Conservation (phyloP, 148 eudicot genomes). For the Talinum fruticosum region DNA sequence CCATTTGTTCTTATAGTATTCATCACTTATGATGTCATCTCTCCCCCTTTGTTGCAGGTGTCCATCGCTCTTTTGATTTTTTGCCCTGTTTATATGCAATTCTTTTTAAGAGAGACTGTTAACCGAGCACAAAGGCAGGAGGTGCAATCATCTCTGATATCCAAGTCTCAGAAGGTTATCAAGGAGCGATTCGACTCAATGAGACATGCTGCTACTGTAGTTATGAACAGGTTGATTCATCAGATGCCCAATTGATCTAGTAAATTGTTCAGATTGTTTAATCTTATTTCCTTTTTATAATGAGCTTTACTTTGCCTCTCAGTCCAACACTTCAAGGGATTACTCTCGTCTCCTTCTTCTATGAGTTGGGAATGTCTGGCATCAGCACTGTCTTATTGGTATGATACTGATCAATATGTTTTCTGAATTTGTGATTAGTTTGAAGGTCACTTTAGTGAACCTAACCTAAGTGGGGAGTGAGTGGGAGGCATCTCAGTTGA, state of each 20-base stretch:
- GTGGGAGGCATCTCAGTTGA: not conserved
- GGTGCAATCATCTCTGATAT: slow-evolving; percentile 27
- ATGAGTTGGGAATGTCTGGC: slow-evolving; percentile 76
- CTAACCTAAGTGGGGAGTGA: not conserved
- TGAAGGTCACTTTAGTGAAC: not conserved
- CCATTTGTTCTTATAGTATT: not conserved
- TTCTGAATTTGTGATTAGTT: not conserved
- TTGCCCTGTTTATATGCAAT: slow-evolving; percentile 63
- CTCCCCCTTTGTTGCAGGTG: slow-evolving; percentile 38
- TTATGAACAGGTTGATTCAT: slow-evolving; percentile 51
- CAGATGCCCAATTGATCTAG: not conserved
- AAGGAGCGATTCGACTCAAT: slow-evolving; percentile 56
- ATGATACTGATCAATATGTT: slow-evolving; percentile 8
- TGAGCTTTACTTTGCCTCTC: slow-evolving; percentile 21
- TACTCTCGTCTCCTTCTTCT: slow-evolving; percentile 63
- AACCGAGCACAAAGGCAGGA: slow-evolving; percentile 37
- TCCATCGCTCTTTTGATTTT: slow-evolving; percentile 69
- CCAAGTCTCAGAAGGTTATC: slow-evolving; percentile 40
- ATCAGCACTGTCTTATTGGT: slow-evolving; percentile 63
- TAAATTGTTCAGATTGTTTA: not conserved
- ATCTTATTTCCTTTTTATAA: not conserved
- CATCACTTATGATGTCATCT: not conserved
- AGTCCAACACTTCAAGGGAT: slow-evolving; percentile 56
- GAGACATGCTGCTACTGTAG: slow-evolving; percentile 60
- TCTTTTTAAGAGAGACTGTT: slow-evolving; percentile 67